These are phyloP conservation scores for Neurospora sp. DNA, from an alignment of 495 filamentous ascomycete species.

Conservation along the genomic window DNA sequence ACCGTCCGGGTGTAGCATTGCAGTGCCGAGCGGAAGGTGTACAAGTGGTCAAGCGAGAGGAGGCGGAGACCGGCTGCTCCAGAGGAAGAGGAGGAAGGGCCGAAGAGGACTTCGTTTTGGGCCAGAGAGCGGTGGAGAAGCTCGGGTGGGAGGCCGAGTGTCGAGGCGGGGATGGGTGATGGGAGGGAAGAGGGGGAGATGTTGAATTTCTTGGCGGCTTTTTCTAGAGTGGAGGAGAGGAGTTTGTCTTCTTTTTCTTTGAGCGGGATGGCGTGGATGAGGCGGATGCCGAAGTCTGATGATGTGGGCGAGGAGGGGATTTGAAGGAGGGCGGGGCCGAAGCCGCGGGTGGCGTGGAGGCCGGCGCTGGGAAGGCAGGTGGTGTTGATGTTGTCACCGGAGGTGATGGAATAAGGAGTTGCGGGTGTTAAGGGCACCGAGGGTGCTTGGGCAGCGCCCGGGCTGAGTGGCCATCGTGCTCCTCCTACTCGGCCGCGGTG, in stretches of 20 bases:
- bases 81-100: conserved; percentile 26
- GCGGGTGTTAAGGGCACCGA: conserved; percentile 34
- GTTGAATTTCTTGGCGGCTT: conserved; percentile 35
- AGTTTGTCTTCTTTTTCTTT: conserved; percentile 28
- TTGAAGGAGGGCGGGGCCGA: neutral
- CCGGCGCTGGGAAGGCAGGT: conserved; percentile 21
- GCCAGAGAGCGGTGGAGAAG: conserved; percentile 54
- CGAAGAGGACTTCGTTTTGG: conserved; percentile 60
- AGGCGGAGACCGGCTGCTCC: conserved; percentile 49
- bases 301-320: neutral
- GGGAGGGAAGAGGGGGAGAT: conserved; percentile 19
- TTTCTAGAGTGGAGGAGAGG: conserved; percentile 29
- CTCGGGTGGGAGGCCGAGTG: conserved; percentile 35
- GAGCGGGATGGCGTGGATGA: conserved; percentile 25
- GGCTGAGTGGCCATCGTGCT: conserved; percentile 15
- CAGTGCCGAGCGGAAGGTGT: conserved; percentile 60
- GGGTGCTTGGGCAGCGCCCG: conserved; percentile 3
- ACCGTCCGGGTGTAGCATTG: conserved; percentile 43
- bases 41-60: conserved; percentile 59
- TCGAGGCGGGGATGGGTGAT: conserved; percentile 20
- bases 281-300: conserved; percentile 26
- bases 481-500: neutral
- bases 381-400: neutral
- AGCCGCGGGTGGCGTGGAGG: conserved; percentile 25
- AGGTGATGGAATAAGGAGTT: conserved; percentile 31